Evolutionary conservation across 2,329 filamentous ascomycete genomes (phyloP).

Genomic region (Byssochlamys sp.): DNA sequence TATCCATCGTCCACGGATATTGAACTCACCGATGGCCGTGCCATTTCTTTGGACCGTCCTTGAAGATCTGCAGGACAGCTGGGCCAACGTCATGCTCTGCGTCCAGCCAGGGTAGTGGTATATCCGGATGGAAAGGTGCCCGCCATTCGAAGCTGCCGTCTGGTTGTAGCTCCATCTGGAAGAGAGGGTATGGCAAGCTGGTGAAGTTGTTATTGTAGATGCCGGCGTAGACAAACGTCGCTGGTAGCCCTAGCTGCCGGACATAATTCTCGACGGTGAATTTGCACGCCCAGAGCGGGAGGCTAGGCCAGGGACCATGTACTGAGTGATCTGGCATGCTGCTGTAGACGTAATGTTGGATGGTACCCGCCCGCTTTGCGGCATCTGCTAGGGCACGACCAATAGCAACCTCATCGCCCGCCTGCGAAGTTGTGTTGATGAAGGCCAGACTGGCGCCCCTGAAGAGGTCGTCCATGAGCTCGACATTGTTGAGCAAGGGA

Average conservation of each 20-base stretch:
- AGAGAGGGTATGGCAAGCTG: constrained; percentile 79
- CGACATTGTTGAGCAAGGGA: constrained; percentile 58
- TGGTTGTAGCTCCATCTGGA: constrained; percentile 79
- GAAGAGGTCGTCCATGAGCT: constrained; percentile 69
- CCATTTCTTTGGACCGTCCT: constrained; percentile 82
- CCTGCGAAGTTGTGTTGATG: constrained; percentile 92
- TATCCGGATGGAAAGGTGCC: constrained; percentile 83
- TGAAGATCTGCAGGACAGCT: constrained; percentile 85
- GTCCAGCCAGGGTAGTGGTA: constrained; percentile 86
- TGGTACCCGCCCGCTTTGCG: constrained; percentile 64
- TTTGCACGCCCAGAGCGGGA: constrained; percentile 87
- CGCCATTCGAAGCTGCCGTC: constrained; percentile 88
- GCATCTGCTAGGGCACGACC: constrained; percentile 81
- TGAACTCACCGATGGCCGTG: constrained; percentile 55
- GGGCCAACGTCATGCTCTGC: constrained; percentile 93
- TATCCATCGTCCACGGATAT: neutral
- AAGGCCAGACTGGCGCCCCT: constrained; percentile 78
- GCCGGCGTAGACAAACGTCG: constrained; percentile 89
- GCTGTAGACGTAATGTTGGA: constrained; percentile 90
- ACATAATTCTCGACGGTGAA: constrained; percentile 89
- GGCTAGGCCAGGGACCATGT: constrained; percentile 69
- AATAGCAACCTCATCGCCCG: constrained; percentile 79
- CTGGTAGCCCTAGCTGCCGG: constrained; percentile 66
- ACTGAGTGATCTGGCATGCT: constrained; percentile 91
- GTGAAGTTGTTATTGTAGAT: constrained; percentile 99